Evolutionary conservation across 768 basidiomycete genomes (phyloP), one percentile per base, ranked within the genome.

Genomic region (Tylopilus plumbeoviolaceoides): DNA sequence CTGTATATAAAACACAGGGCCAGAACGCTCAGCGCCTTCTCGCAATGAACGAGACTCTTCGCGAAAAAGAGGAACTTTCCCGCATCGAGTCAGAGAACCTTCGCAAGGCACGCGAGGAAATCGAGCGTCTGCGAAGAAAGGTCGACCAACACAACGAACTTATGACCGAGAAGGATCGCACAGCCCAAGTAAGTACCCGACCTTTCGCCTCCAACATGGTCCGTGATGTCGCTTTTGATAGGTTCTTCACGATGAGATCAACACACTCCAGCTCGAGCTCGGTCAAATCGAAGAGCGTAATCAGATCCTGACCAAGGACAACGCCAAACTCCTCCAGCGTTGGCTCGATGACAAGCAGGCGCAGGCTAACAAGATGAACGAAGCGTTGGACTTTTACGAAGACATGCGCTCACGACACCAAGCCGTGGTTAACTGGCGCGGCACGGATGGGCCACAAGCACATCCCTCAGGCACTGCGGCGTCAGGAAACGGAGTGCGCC

Each of bases 311-410:
- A 83, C 83, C 46, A 88, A 87, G 62, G 95, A 99, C 69, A 99
- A 99, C 62, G 94, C 94, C 23, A 88, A 91, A 63, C 82, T 99
- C 25, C 78, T 98, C 1, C 93, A 97, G 67, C 87, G 95, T 17
- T 99, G 97, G 95, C 78, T 98, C 9, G 97, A 98, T 63, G 86
- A 88, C 58, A 97, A 97, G 72, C 92, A 97, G 66, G 73, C 78
- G 12, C 94, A 95, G 63, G 95, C 89, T 9, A 92, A 94, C 70
- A 85, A 85, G 72, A 90, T 99, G 89, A 98, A 98, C 71, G 89
- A 90, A 62, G 91, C 88, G 14, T 91, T 92, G 66, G 78, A 88
- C 51, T 90, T 91, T 68, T 93, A 93, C 63, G 90, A 93, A 67
- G 84, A 87, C 59, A 85, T 92, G 84, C 85, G 85, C 51, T 84